These are phyloP conservation scores for Papiliotrema laurentii DNA, from an alignment of 1,284 basidiomycete genomes.

Conservation along the genomic window DNA sequence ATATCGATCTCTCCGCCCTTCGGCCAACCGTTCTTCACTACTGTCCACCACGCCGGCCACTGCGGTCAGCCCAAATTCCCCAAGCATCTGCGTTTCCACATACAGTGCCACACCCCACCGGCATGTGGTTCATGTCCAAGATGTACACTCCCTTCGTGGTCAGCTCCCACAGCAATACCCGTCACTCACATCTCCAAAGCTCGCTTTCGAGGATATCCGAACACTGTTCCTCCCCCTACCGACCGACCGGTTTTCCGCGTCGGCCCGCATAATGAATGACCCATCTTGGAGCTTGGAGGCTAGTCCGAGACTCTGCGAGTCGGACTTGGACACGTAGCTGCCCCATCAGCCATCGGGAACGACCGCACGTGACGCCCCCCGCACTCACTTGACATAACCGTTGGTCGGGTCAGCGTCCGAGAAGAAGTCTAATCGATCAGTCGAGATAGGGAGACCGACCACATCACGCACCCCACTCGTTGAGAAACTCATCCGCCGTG, in stretches of 20 bases:
- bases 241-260: slow-evolving; percentile 29
- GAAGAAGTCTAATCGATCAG: slow-evolving; percentile 26
- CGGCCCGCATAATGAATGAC: slow-evolving; percentile 30
- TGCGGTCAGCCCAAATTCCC: slow-evolving; percentile 5
- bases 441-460: not conserved
- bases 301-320: slow-evolving; percentile 21
- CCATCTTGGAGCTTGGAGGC: slow-evolving; percentile 18
- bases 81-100: slow-evolving; percentile 9
- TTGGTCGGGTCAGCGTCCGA: slow-evolving; percentile 36
- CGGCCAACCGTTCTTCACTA: slow-evolving; percentile 63
- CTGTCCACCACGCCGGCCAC: slow-evolving; percentile 67
- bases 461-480: slow-evolving; percentile 30
- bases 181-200: slow-evolving; percentile 37
- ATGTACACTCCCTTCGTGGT: slow-evolving; percentile 34
- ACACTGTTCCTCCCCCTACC: slow-evolving; percentile 42
- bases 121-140: slow-evolving; percentile 45
- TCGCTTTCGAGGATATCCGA: slow-evolving; percentile 36
- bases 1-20: slow-evolving; percentile 76
- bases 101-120: slow-evolving; percentile 43
- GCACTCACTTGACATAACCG: slow-evolving; percentile 39
- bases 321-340: slow-evolving; percentile 36
- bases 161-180: slow-evolving; percentile 1
- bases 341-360: slow-evolving; percentile 2
- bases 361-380: too few relatives aligned
- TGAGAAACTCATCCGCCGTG: slow-evolving; percentile 29